Conservation (phyloP, 306 rosid species). For the Calophaca sinica region DNA sequence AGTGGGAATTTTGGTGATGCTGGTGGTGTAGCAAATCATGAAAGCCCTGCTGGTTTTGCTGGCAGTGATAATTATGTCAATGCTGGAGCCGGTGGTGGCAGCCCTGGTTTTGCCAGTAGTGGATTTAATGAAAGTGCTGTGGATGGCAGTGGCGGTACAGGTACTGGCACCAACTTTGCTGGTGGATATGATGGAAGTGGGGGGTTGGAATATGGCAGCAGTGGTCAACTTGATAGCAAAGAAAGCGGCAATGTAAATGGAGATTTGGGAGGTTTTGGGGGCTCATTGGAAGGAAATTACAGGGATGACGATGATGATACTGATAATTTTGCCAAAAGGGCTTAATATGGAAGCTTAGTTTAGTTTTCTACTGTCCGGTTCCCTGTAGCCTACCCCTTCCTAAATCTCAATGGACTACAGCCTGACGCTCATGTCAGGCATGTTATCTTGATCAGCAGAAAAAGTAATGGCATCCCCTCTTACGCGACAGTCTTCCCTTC, state of each 20-base stretch:
- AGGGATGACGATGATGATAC: conserved; percentile 60
- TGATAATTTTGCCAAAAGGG: conserved; percentile 68
- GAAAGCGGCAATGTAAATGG: conserved; percentile 36
- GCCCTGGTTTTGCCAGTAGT: too few relatives aligned
- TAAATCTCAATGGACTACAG: conserved; percentile 37
- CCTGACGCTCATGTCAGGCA: conserved; percentile 38
- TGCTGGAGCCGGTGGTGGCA: too few relatives aligned
- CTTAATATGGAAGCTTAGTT: conserved; percentile 55
- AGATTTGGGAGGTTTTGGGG: conserved; percentile 47
- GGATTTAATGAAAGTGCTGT: too few relatives aligned
- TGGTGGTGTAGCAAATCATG: conserved; percentile 42
- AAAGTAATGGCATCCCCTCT: too few relatives aligned
- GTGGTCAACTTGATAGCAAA: conserved; percentile 47
- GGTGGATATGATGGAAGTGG: conserved; percentile 45
- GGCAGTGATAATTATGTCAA: background rate
- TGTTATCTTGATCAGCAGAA: conserved; percentile 40
- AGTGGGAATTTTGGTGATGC: conserved; percentile 42
- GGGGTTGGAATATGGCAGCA: conserved; percentile 46
- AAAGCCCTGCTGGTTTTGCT: conserved; percentile 27
- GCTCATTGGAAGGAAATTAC: conserved; percentile 51
- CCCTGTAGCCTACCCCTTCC: conserved; percentile 14
- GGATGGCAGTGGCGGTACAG: conserved; percentile 2
- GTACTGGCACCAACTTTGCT: conserved; percentile 25
- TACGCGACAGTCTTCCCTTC: background rate
- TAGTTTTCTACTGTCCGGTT: conserved; percentile 34